Base-by-base conservation (phyloP, 208 protist genomes). In the Trypanosoma lewisi region DNA sequence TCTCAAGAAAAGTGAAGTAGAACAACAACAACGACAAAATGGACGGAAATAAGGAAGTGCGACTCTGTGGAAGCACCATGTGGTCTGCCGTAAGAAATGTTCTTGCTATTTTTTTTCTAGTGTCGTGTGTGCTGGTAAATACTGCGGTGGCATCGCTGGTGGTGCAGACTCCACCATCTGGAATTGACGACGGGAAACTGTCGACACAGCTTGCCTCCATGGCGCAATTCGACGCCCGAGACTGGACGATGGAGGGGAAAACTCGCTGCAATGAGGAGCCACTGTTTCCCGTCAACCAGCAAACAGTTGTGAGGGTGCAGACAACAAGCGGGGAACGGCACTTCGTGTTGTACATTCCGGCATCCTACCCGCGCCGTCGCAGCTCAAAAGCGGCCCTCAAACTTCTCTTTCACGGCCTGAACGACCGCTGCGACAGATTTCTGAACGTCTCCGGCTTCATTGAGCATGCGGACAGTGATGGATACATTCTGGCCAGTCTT, bases 401-500 rank as follows among this genome's bases (percentile, higher is more conserved):
- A 51, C 25, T 94, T 14, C 75, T 87, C 12, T 83, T 91, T 34
- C 83, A 94, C 57, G 87, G 83, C 8, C 61, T 94, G 4, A 77
- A 77, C 41, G 83, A 87, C 66, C 58, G 82, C 53, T 91, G 87
- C 52, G 66, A 70, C 34, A 60, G 67, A 45, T 91, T 91, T 68
- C 19, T 91, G 8, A 60, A 82, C 8, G 58, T 37, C 21, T 85
- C 77, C 6, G 77, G 67, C 0, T 84, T 91, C 42, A 59, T 84
- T 49, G 30, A 61, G 19, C 72, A 82, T 53, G 83, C 83, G 14
- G 79, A 87, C 30, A 4, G 41, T 23, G 63, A 89, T 49, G 70
- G 81, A 21, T 80, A 82, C 31, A 67, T 89, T 9, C 34, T 91
- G 25, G 87, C 59, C 8, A 89, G 81, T 53, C 78, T 78, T 1